Conservation (phyloP, 257 asterid species). For the Plantago ovata region DNA sequence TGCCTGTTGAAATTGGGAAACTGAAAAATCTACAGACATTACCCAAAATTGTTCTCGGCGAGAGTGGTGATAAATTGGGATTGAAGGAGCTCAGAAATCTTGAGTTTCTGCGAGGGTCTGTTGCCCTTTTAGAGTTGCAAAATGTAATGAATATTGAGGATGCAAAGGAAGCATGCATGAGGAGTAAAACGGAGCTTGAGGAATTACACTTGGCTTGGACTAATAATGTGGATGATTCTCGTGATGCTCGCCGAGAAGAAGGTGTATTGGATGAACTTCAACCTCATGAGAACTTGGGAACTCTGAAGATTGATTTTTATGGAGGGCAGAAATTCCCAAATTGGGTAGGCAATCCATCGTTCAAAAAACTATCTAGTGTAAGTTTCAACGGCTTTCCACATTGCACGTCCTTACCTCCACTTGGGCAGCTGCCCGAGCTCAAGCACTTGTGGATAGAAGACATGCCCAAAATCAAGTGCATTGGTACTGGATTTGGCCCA, state of each 20-base stretch:
- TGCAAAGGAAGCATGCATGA: conserved; percentile 29
- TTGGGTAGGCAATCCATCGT: conserved; percentile 43
- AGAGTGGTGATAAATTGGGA: conserved; percentile 37
- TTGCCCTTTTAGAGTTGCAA: conserved; percentile 32
- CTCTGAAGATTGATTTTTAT: no score
- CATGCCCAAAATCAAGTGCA: conserved; percentile 28
- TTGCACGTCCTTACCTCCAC: conserved; percentile 35
- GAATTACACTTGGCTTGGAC: no score
- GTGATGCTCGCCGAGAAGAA: no score
- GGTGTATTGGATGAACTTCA: no score
- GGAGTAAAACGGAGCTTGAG: conserved; percentile 13
- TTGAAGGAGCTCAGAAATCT: conserved; percentile 34
- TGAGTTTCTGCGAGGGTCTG: conserved; percentile 25
- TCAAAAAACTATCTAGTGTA: conserved; percentile 22
- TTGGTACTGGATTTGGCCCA: conserved; percentile 24
- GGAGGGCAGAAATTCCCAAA: conserved; percentile 8
- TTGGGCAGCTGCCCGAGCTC: conserved; percentile 38
- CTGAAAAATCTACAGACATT: conserved; percentile 45
- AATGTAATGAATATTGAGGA: conserved; percentile 30
- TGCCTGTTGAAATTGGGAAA: conserved; percentile 48
- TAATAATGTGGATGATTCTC: no score
- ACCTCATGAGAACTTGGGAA: no score
- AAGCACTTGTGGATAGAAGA: conserved; percentile 29
- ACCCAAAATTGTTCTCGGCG: conserved; percentile 47
- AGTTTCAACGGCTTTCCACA: conserved; percentile 25